These are phyloP conservation scores for Cutaneotrichosporon sp. DNA, from an alignment of 1,284 basidiomycete genomes.

Conservation along the genomic window DNA sequence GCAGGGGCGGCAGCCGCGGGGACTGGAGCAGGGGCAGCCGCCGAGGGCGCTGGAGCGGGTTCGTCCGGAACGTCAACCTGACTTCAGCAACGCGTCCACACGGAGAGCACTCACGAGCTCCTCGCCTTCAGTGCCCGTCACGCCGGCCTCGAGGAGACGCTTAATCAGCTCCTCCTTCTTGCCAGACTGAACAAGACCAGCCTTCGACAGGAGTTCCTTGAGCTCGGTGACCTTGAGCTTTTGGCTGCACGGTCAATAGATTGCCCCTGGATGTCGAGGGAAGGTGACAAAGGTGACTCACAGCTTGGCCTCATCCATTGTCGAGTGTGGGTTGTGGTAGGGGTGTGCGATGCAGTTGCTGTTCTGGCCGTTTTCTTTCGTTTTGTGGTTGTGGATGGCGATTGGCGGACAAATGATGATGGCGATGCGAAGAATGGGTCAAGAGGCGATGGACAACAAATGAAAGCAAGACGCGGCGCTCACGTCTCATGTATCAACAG, in stretches of 20 bases:
- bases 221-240: slow-evolving; percentile 50
- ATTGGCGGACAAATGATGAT: too few species aligned
- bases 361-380: not conserved
- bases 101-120: slow-evolving; percentile 27
- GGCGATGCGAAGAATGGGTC: not conserved
- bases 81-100: too few species aligned
- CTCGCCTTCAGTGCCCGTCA: slow-evolving; percentile 22
- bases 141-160: slow-evolving; percentile 42
- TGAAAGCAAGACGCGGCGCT: too few species aligned
- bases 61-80: slow-evolving; percentile 8
- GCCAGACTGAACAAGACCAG: slow-evolving; percentile 39
- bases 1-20: not conserved
- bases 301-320: slow-evolving; percentile 22
- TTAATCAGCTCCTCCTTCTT: slow-evolving; percentile 50
- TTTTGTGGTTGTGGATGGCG: not conserved
- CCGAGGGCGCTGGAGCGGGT: not conserved
- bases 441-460: not conserved
- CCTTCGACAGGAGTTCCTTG: slow-evolving; percentile 46
- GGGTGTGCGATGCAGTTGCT: too few species aligned
- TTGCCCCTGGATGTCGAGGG: not conserved
- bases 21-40: not conserved
- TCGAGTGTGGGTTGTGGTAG: too few species aligned
- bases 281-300: slow-evolving; percentile 7
- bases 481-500: too few species aligned
- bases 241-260: slow-evolving; percentile 30